A percentile compares a stretch with the other conserved stretches of the same genome.
phyloP scores from a whole-genome alignment of 140 eudicot species.

The Cichorium intybus region DNA sequence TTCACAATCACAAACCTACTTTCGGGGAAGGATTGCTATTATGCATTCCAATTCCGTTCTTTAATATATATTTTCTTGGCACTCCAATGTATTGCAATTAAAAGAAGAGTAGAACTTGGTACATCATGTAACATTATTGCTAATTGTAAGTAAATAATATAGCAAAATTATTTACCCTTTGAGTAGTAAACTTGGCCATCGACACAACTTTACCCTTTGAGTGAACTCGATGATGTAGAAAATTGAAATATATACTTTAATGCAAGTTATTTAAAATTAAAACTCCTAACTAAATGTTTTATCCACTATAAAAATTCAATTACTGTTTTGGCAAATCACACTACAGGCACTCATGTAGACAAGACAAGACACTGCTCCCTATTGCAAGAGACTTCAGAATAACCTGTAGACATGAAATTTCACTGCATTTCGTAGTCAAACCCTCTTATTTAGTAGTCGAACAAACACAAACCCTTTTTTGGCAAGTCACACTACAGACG shows the following conservation, averaged over 20 bases:
- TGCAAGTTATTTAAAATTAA: background rate
- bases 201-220: constrained; percentile 82
- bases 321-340: too few relatives aligned
- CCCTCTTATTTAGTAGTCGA: too few relatives aligned
- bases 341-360: too few relatives aligned
- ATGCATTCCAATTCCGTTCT: constrained; percentile 81
- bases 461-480: too few relatives aligned
- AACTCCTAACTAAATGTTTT: background rate
- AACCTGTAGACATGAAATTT: too few relatives aligned
- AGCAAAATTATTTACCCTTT: constrained; percentile 50
- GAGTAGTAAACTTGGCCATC: constrained; percentile 77
- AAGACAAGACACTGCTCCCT: too few relatives aligned
- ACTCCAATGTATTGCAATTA: constrained; percentile 40
- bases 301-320: constrained; percentile 21
- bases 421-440: too few relatives aligned
- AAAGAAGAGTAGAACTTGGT: background rate
- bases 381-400: too few relatives aligned
- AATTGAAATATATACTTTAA: constrained; percentile 5
- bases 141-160: background rate
- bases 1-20: constrained; percentile 50
- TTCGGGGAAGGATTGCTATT: constrained; percentile 67
- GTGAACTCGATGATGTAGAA: constrained; percentile 80
- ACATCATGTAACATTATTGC: too few relatives aligned
- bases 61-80: constrained; percentile 72
- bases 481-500: too few relatives aligned